Evolutionary conservation across 179 eudicot species (phyloP), one percentile per base, ranked within the genome.

Genomic region (Heliamphora ciliata): DNA sequence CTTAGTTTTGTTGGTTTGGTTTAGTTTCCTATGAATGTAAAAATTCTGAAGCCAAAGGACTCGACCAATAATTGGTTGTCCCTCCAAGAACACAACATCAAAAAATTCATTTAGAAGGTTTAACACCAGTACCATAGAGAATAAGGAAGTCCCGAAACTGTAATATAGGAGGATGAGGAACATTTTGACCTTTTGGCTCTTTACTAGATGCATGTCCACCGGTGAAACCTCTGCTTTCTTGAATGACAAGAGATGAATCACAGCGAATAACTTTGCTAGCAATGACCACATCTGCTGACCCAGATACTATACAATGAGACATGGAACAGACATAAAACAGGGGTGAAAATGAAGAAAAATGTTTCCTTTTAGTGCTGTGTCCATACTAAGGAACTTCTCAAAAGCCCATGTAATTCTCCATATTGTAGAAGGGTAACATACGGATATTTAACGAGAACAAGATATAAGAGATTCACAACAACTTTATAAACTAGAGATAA

Each of bases 111-210:
- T 31, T 31, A 31, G 40, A 31, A 31, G 40, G 40, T 31, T 31
- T 31, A 31, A 31, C 40, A 31, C 40, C 40, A 31, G 40, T 31
- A 31, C 40, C 40, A 31, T 31, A 31, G 40, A 31, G 40, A 31
- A 31, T 31, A 31, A 74, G 44, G 61, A 60, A 21, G 11, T 54
- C 77, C 77, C 60, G 15, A 72, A 15, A 72, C 7, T 72, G 56
- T 2, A 1, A 50, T n/a, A 72, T 47, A 72, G 1, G 1, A 72
- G 55, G 17, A 71, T 7, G 8, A 54, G 61, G 10, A 74, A 74
- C 78, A 74, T 74, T 51, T 74, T 74, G 60, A 74, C 78, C 76
- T 73, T 73, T 31, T 21, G 31, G 46, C 78, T 74, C 40, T 54
- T 31, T 74, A 21, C 54, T 21, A 9, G 61, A 21, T 51, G 58